These are phyloP conservation scores for Termitomyces sp. DNA, from an alignment of 768 basidiomycete species.

Conservation along the genomic window DNA sequence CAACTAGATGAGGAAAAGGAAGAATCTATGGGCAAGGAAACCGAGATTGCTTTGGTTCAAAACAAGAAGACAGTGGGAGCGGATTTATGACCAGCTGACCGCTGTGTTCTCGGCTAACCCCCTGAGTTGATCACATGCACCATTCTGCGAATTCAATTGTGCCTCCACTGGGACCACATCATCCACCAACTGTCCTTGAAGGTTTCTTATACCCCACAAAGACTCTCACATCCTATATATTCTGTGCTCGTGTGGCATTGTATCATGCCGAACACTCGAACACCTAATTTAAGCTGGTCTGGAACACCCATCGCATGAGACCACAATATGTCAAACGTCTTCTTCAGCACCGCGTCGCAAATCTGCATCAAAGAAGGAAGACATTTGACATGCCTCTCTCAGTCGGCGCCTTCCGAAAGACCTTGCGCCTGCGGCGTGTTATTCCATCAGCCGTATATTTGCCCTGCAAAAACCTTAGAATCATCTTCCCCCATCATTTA, in stretches of 20 bases:
- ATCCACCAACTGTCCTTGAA: background rate
- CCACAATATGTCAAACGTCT: slow-evolving; percentile 5
- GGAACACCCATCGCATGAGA: background rate
- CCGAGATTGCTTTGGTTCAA: slow-evolving; percentile 14
- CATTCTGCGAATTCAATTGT: slow-evolving; percentile 7
- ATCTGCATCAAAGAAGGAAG: background rate
- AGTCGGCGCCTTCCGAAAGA: slow-evolving; percentile 8
- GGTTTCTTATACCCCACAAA: background rate
- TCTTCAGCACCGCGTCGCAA: slow-evolving; percentile 1
- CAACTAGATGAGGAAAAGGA: slow-evolving; percentile 13
- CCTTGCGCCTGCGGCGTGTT: background rate
- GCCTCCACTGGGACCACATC: background rate
- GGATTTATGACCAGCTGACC: slow-evolving; percentile 24
- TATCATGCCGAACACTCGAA: background rate
- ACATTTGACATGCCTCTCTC: background rate
- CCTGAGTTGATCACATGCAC: slow-evolving; percentile 25
- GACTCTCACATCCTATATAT: background rate
- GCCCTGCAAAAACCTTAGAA: background rate
- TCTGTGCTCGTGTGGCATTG: background rate
- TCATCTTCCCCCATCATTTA: background rate
- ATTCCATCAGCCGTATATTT: background rate
- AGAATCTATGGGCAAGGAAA: slow-evolving; percentile 18
- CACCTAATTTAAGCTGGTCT: background rate
- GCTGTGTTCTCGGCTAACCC: slow-evolving; percentile 15
- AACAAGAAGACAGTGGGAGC: slow-evolving; percentile 21